Conservation (phyloP, 805 yeast genomes). For the Candida wancherniae region DNA sequence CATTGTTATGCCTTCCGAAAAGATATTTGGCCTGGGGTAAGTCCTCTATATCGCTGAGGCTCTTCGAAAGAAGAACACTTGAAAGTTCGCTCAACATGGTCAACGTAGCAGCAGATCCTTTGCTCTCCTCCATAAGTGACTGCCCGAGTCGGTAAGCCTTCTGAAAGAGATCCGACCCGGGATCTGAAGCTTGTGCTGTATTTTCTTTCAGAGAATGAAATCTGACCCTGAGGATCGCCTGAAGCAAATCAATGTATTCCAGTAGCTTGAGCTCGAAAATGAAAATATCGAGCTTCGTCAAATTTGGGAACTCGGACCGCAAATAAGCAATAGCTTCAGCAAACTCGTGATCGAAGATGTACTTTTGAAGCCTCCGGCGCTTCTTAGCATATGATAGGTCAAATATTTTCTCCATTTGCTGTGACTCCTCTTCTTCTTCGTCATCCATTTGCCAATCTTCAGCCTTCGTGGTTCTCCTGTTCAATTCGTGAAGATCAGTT, state of each 20-base stretch:
- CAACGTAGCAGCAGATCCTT: conserved; percentile 1
- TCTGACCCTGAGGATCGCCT: conserved; percentile 18
- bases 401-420: conserved; percentile 1
- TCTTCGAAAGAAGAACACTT: conserved; percentile 8
- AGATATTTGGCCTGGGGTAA: conserved; percentile 10
- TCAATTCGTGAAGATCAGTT: conserved; percentile 25
- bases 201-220: conserved; percentile 5
- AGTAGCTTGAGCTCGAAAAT: conserved; percentile 25
- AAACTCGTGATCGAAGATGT: conserved; percentile 7
- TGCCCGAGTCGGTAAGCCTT: conserved; percentile 16
- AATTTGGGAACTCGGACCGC: conserved; percentile 3
- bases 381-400: conserved; percentile 4
- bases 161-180: conserved; percentile 15
- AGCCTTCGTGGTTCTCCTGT: conserved; percentile 9
- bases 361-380: conserved; percentile 4
- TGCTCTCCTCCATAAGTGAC: conserved; percentile 15
- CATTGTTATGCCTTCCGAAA: conserved; percentile 21
- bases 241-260: conserved; percentile 22
- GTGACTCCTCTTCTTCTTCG: not conserved
- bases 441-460: conserved; percentile 13
- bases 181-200: not conserved
- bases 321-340: conserved; percentile 6
- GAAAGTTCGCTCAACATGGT: conserved; percentile 10
- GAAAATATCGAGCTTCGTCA: conserved; percentile 7
- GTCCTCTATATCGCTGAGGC: conserved; percentile 5